Conservation (phyloP, 1,139 yeast genomes). For the Suhomyces panamericanus region DNA sequence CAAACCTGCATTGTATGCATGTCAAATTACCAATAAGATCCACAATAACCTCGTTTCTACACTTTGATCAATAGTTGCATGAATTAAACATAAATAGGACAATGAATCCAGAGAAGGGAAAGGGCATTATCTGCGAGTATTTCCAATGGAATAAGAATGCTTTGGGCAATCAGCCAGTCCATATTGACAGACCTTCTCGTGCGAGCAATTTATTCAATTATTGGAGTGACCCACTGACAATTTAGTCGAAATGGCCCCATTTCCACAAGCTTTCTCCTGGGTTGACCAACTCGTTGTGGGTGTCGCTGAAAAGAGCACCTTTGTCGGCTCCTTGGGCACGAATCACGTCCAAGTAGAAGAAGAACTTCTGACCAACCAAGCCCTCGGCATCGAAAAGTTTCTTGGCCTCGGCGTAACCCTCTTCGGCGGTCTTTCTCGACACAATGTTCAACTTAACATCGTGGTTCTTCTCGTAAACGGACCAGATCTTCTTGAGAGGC, state of each 20-base stretch:
- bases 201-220: no score
- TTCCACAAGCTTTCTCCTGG: slow-evolving; percentile 55
- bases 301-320: slow-evolving; percentile 31
- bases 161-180: no score
- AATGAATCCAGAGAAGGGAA: no score
- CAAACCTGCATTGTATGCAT: no score
- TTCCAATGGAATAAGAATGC: no score
- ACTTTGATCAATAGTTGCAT: no score
- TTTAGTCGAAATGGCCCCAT: slow-evolving; percentile 36
- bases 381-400: slow-evolving; percentile 28
- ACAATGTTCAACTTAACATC: slow-evolving; percentile 35
- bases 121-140: no score
- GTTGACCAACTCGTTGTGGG: slow-evolving; percentile 53
- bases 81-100: no score
- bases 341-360: slow-evolving; percentile 33
- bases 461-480: slow-evolving; percentile 42
- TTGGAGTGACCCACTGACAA: no score
- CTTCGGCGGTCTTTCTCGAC: slow-evolving; percentile 28
- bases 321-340: slow-evolving; percentile 39
- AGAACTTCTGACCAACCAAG: slow-evolving; percentile 27
- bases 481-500: slow-evolving; percentile 40
- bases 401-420: slow-evolving; percentile 31
- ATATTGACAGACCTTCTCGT: no score
- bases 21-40: no score
- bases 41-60: no score